Evolutionary conservation across 2,329 filamentous ascomycete genomes (phyloP), one percentile per base, ranked within the genome.

Genomic region (Verticillium tricorpus): DNA sequence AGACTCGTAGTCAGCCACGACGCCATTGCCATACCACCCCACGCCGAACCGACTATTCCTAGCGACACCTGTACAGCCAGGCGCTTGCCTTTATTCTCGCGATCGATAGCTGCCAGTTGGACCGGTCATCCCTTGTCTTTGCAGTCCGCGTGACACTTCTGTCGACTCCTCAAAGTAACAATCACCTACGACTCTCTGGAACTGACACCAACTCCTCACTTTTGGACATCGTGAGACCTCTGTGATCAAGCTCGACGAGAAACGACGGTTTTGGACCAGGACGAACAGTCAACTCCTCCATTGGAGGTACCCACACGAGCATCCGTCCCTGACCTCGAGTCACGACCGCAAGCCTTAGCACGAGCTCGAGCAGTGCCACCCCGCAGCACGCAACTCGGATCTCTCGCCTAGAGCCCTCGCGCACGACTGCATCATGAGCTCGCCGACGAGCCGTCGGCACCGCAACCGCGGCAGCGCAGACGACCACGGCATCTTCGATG

Each of bases 401-500:
- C 6, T 14, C 54, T 32, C n/a, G 54, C 14, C 12, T 31, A 31
- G 31, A 31, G 25, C 54, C 34, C 25, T 31, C 25, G 54, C 15
- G 25, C 54, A 32, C 28, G 22, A 28, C 28, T 28, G 54, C 54
- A 63, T 39, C 57, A 65, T 65, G 63, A 64, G 61, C 12, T 65
- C 65, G 14, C 65, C 63, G n/a, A 62, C 63, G 28, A 65, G 35
- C 50, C 61, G 60, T 31, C 65, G 63, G 54, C 54, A 56, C 54
- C 63, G 61, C 54, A 60, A 59, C 60, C 67, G 71, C 55, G 74
- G 75, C 50, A 81, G 78, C 8, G 75, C 77, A 57, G 81, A 85
- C 63, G 81, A 81, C 57, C 72, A 70, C 60, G 73, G 77, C 34
- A 78, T 85, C 57, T 86, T 77, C 66, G 83, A 85, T 63, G 83